Conservation (phyloP, 2,329 filamentous ascomycete genomes). For the Verticillium albo-atrum region DNA sequence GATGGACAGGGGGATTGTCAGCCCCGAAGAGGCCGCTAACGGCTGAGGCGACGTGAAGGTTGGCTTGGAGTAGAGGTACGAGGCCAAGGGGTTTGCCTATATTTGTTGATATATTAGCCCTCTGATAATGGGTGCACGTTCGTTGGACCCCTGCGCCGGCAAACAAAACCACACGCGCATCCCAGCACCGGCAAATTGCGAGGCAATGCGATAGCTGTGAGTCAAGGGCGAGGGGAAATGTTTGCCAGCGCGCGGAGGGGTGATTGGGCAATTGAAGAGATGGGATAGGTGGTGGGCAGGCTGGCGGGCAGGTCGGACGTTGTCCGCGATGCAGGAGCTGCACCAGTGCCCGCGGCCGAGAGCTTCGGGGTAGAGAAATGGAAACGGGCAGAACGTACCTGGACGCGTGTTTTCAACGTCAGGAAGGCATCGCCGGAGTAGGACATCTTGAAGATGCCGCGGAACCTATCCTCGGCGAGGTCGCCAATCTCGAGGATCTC, state of each 20-base stretch:
- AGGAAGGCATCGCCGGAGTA: conserved; percentile 94
- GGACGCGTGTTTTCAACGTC: conserved; percentile 91
- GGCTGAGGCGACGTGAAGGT: conserved; percentile 90
- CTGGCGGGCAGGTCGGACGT: neutral
- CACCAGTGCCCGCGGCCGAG: neutral
- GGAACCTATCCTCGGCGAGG: conserved; percentile 91
- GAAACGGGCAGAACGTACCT: conserved; percentile 51
- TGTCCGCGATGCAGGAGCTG: neutral
- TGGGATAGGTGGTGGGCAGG: neutral
- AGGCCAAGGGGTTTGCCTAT: conserved; percentile 94
- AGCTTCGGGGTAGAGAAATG: conserved; percentile 5
- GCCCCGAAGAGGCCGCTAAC: conserved; percentile 80
- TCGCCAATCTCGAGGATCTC: conserved; percentile 98
- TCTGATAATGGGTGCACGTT: conserved; percentile 27
- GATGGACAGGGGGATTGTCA: conserved; percentile 97
- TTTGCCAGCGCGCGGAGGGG: conserved; percentile 8
- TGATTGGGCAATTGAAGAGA: neutral
- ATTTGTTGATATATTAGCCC: conserved; percentile 44
- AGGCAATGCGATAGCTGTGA: conserved; percentile 23
- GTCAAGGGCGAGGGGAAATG: conserved; percentile 1
- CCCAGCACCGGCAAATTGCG: conserved; percentile 28
- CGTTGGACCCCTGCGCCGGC: conserved; percentile 12
- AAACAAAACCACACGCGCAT: conserved; percentile 21
- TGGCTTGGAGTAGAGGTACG: conserved; percentile 87
- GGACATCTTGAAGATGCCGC: conserved; percentile 99